phyloP scores from a whole-genome alignment of 2,329 filamentous ascomycete species.

The Lecanoromycetidae sp. region DNA sequence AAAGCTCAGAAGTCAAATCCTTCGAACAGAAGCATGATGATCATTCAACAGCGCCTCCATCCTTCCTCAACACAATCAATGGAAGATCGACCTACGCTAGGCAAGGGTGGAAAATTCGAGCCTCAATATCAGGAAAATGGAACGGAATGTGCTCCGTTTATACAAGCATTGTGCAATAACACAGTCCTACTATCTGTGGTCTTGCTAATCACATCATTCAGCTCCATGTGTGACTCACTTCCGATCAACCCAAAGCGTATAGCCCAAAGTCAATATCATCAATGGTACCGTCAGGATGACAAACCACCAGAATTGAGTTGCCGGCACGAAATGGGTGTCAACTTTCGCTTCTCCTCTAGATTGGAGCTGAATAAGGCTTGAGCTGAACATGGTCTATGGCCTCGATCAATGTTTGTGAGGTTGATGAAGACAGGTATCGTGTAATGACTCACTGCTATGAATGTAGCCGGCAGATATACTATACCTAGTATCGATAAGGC shows the following conservation, averaged over 20 bases:
- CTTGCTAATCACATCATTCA: no score
- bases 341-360: neutral
- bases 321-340: conserved; percentile 7
- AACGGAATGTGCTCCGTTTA: no score
- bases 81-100: no score
- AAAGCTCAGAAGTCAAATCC: no score
- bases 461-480: conserved; percentile 8
- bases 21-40: no score
- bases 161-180: no score
- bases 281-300: conserved; percentile 8
- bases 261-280: conserved; percentile 7
- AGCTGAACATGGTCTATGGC: conserved; percentile 10
- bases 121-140: no score
- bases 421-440: neutral
- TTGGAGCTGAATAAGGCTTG: conserved; percentile 3
- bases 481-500: conserved; percentile 7
- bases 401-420: neutral
- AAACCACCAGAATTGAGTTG: conserved; percentile 8
- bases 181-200: no score
- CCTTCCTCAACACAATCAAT: no score
- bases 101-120: no score
- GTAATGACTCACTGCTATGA: conserved; percentile 9
- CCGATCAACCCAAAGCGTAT: conserved; percentile 8
- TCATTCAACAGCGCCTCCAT: no score
- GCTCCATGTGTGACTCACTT: no score